These are phyloP conservation scores for Penicillium hesseltinei DNA, from an alignment of 2,329 filamentous ascomycete genomes.

Conservation along the genomic window DNA sequence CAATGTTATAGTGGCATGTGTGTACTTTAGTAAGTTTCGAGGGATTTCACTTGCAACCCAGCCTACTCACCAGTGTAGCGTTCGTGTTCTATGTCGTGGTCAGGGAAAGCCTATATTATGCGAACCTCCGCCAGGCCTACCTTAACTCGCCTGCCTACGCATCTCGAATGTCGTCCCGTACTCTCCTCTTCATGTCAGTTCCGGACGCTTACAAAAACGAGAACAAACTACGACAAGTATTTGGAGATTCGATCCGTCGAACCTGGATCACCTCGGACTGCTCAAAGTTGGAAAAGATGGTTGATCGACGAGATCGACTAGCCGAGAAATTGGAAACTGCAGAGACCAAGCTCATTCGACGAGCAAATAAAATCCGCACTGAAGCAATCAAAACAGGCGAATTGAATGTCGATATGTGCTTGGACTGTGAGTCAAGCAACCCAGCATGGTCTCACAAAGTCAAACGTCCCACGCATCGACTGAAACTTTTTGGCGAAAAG, in stretches of 20 bases:
- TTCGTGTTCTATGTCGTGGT: conserved; percentile 86
- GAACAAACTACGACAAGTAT: conserved; percentile 69
- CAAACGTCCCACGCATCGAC: conserved; percentile 70
- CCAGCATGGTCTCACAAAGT: conserved; percentile 31
- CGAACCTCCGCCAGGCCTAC: conserved; percentile 88
- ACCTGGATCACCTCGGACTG: conserved; percentile 82
- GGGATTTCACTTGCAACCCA: neutral
- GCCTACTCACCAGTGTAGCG: conserved; percentile 35
- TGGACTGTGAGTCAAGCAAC: conserved; percentile 32
- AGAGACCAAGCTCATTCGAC: conserved; percentile 81
- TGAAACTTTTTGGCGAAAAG: conserved; percentile 72
- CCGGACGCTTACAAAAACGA: conserved; percentile 75
- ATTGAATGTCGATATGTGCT: conserved; percentile 20
- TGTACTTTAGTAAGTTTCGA: conserved; percentile 64
- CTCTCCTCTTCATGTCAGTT: conserved; percentile 83
- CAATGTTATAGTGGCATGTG: conserved; percentile 71
- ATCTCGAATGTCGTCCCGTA: conserved; percentile 81
- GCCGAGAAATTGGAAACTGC: conserved; percentile 78
- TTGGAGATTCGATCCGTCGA: conserved; percentile 74
- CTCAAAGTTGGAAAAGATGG: conserved; percentile 71
- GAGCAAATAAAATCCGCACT: conserved; percentile 67
- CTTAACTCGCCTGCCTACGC: conserved; percentile 80
- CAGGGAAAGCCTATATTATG: conserved; percentile 84
- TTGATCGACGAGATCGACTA: conserved; percentile 74
- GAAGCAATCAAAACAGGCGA: conserved; percentile 52